Conservation (phyloP, 331 rosid species). For the Phaseolus coccineus region DNA sequence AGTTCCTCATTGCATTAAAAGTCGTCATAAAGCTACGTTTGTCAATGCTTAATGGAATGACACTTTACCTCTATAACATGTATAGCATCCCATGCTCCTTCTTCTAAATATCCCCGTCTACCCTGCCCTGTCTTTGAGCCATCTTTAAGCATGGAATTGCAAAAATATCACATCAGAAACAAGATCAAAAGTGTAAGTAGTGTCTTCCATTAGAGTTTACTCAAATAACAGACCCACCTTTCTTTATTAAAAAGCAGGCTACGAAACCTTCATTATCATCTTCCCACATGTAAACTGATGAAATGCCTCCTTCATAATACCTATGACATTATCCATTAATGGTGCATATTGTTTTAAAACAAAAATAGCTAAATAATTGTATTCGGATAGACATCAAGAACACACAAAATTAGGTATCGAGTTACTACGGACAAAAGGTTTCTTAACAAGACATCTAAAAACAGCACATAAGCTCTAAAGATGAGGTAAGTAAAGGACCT, state of each 20-base stretch:
- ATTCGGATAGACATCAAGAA: constrained; percentile 26
- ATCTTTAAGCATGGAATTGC: constrained; percentile 62
- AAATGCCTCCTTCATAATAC: constrained; percentile 98
- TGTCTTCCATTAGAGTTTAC: constrained; percentile 33
- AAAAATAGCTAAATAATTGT: constrained; percentile 23
- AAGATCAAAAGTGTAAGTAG: constrained; percentile 28
- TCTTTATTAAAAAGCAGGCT: constrained; percentile 89
- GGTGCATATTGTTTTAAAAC: constrained; percentile 52
- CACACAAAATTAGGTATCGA: constrained; percentile 11
- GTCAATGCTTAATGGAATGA: constrained; percentile 17
- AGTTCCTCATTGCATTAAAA: constrained; percentile 34
- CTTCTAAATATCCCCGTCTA: constrained; percentile 90
- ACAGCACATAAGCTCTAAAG: constrained; percentile 46
- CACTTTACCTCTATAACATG: constrained; percentile 92
- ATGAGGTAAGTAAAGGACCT: constrained; percentile 95
- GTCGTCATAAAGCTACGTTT: constrained; percentile 21
- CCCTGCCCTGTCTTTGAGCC: constrained; percentile 98
- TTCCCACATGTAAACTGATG: constrained; percentile 99
- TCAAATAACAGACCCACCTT: constrained; percentile 63
- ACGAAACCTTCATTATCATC: constrained; percentile 91
- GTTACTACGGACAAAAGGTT: constrained; percentile 23
- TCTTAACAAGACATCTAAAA: constrained; percentile 30
- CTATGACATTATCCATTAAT: constrained; percentile 69
- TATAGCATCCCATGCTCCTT: constrained; percentile 99
- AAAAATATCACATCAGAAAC: constrained; percentile 49